Evolutionary conservation across 805 yeast species (phyloP).

Genomic region (Isabelozyma pseudorhagii): DNA sequence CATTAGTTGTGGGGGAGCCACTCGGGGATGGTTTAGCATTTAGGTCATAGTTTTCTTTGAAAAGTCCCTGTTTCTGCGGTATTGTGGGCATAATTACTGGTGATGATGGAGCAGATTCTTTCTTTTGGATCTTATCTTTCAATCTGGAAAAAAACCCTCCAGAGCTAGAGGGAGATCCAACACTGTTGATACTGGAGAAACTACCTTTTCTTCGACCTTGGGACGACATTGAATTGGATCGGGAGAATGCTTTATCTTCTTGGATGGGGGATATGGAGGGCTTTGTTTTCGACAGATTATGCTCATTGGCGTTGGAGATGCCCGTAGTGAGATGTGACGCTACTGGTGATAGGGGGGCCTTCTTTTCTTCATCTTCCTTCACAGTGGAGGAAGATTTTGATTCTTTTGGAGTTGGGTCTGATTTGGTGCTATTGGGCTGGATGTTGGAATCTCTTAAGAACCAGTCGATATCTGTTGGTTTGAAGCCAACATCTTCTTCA

Average conservation of each 20-base stretch:
- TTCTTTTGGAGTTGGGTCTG: background rate
- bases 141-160: conserved; percentile 33
- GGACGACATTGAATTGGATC: conserved; percentile 1
- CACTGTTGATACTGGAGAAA: conserved; percentile 14
- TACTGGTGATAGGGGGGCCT: conserved; percentile 5
- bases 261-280: conserved; percentile 28
- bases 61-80: conserved; percentile 4
- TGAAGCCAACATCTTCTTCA: conserved; percentile 16
- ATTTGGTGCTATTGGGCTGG: background rate
- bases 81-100: conserved; percentile 3
- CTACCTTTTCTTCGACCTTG: conserved; percentile 13
- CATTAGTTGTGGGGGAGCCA: background rate
- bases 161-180: conserved; percentile 11
- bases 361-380: background rate
- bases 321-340: conserved; percentile 19
- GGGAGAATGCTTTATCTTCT: conserved; percentile 14
- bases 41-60: conserved; percentile 14
- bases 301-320: conserved; percentile 31
- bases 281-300: conserved; percentile 26
- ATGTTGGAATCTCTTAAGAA: conserved; percentile 38
- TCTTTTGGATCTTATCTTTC: conserved; percentile 28
- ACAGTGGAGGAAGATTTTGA: conserved; percentile 1
- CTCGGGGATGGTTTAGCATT: conserved; percentile 1
- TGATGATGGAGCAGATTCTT: conserved; percentile 3
- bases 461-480: conserved; percentile 46